Evolutionary conservation across 2,329 filamentous ascomycete genomes (phyloP), one percentile per base, ranked within the genome.

Genomic region (Fonsecaea pugnacius): DNA sequence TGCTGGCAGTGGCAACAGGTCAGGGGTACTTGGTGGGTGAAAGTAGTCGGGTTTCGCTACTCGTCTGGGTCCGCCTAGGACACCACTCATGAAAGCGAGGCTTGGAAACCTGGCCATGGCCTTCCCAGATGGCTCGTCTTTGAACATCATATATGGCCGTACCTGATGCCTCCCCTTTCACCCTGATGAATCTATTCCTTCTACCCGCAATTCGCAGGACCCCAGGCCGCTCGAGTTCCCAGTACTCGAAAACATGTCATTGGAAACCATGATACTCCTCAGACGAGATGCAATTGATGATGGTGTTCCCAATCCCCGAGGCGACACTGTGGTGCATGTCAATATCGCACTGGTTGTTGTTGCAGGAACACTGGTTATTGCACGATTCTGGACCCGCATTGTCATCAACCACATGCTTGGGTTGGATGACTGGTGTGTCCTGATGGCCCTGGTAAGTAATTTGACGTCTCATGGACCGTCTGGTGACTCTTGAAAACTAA

Each of bases 361-460:
- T 10, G 57, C 57, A 30, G 30, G 18, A 40, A n/a, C 12, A 1
- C 30, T 59, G 21, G 57, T 59, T 18, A 43, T 52, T 9, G 57
- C 57, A 52, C 48, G 57, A n/a, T 59, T 59, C 33, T 59, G 57
- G 57, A 59, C 57, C 3, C 57, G 57, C 1, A 51, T 59, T 51
- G 57, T 18, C 10, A 52, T 59, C 57, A 59, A 59, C 30, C 24
- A 52, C 14, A 59, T 59, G 57, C 57, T 59, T 51, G 57, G 57
- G 38, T 5, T 36, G 18, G 57, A 59, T 27, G 57, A 59, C 33
- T 59, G 57, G 57, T 59, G 43, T 59, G 57, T 59, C 18, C 30
- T 59, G 1, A 38, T 27, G 30, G 57, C 57, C 10, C 46, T 59
- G 46, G 57, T 59, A 4, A 59, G 57, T 59, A 33, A 10, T 24